phyloP scores from a whole-genome alignment of 129 eudicot genomes.

The Centella asiatica region DNA sequence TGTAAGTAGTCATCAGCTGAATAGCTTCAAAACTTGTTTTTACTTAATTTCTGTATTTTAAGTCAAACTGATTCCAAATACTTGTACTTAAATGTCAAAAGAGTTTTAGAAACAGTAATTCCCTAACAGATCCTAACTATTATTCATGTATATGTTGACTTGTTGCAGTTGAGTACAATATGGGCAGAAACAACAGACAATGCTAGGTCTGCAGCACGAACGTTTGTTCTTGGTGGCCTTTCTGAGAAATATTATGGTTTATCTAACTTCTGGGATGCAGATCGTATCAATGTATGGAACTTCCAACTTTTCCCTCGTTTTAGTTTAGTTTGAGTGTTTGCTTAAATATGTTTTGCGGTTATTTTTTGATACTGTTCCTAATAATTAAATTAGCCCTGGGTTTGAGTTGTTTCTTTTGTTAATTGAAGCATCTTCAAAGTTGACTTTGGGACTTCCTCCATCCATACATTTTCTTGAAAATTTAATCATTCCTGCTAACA shows the following conservation, averaged over 20 bases:
- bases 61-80: too few relatives aligned
- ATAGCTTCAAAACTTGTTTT: too few relatives aligned
- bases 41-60: too few relatives aligned
- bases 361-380: neutral
- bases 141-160: too few relatives aligned
- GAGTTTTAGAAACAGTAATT: too few relatives aligned
- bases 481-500: too few relatives aligned
- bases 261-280: slow-evolving; percentile 63
- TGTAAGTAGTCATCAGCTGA: too few relatives aligned
- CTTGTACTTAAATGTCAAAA: too few relatives aligned
- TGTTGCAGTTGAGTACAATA: slow-evolving; percentile 76
- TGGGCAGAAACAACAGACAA: slow-evolving; percentile 79
- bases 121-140: too few relatives aligned
- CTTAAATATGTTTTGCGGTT: neutral
- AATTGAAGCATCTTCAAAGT: neutral
- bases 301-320: neutral
- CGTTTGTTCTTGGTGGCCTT: slow-evolving; percentile 78
- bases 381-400: too few relatives aligned
- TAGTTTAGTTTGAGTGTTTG: too few relatives aligned
- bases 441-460: neutral
- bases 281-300: slow-evolving; percentile 51
- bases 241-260: slow-evolving; percentile 78
- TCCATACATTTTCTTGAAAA: too few relatives aligned
- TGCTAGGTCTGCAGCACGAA: slow-evolving; percentile 90
- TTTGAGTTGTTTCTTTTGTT: neutral